Conservation (phyloP, 805 yeast genomes). For the Sporopachydermia lactativora region DNA sequence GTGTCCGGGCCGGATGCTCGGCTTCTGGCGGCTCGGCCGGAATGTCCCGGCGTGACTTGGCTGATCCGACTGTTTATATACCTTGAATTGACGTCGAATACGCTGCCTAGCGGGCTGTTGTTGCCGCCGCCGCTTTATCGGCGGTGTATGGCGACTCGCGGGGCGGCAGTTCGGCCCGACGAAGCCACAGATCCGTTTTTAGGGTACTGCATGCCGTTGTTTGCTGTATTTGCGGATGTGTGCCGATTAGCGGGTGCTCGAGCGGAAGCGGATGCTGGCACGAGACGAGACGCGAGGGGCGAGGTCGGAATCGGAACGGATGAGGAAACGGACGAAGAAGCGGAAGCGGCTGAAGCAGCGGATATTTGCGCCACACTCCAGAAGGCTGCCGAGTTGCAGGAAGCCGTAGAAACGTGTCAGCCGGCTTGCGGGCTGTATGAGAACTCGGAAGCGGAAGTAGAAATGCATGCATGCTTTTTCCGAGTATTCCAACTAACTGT, state of each 20-base stretch:
- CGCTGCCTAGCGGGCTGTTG: not conserved
- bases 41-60: not conserved
- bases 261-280: not conserved
- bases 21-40: not conserved
- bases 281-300: not conserved
- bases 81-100: slow-evolving; percentile 1
- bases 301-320: not conserved
- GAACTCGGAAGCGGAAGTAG: not conserved
- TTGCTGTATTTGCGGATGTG: not conserved
- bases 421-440: not conserved
- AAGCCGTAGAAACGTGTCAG: not conserved
- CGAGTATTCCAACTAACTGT: not conserved
- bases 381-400: not conserved
- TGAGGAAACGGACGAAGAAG: not conserved
- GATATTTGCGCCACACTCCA: not conserved
- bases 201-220: not conserved
- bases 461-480: not conserved
- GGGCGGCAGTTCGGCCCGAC: no score
- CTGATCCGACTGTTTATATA: not conserved
- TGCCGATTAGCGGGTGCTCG: not conserved
- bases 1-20: not conserved
- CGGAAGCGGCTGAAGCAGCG: not conserved
- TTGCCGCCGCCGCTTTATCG: not conserved
- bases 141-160: not conserved
- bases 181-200: not conserved